Percentiles rank a stretch among this genome's conserved stretches.
Conservation (phyloP, 306 rosid species). For the Castanea mollissima region DNA sequence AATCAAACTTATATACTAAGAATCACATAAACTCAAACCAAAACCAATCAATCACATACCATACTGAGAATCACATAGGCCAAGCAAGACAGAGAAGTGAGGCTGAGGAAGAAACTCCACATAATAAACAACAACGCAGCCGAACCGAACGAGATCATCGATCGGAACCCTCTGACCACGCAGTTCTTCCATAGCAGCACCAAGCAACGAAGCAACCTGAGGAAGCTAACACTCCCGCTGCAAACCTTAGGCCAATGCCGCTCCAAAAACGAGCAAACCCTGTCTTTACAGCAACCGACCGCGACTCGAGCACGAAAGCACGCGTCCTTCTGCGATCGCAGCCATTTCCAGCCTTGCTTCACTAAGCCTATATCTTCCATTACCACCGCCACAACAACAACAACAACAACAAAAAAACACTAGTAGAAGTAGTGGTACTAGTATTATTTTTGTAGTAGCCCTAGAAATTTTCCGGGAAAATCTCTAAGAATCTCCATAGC, state of each 20-base stretch:
- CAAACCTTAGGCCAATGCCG: slow-evolving; percentile 91
- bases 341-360: slow-evolving; percentile 87
- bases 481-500: slow-evolving; percentile 55
- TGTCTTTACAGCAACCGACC: slow-evolving; percentile 46
- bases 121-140: slow-evolving; percentile 81
- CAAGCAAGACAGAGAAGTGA: slow-evolving; percentile 90
- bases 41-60: slow-evolving; percentile 41
- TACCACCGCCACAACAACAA: slow-evolving; percentile 26
- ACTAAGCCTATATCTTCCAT: slow-evolving; percentile 91
- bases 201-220: slow-evolving; percentile 44
- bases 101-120: slow-evolving; percentile 95
- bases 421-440: no score
- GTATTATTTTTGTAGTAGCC: not conserved
- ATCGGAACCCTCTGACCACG: slow-evolving; percentile 67
- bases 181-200: slow-evolving; percentile 73
- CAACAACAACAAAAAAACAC: not conserved
- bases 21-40: not conserved
- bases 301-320: slow-evolving; percentile 44
- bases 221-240: slow-evolving; percentile 51
- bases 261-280: slow-evolving; percentile 49
- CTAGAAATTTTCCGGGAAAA: slow-evolving; percentile 9
- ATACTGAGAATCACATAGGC: slow-evolving; percentile 81
- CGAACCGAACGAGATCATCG: slow-evolving; percentile 66
- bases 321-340: slow-evolving; percentile 60
- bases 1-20: no score